Evolutionary conservation across 2,329 filamentous ascomycete species (phyloP).

Genomic region (Thielaviopsis punctulata): DNA sequence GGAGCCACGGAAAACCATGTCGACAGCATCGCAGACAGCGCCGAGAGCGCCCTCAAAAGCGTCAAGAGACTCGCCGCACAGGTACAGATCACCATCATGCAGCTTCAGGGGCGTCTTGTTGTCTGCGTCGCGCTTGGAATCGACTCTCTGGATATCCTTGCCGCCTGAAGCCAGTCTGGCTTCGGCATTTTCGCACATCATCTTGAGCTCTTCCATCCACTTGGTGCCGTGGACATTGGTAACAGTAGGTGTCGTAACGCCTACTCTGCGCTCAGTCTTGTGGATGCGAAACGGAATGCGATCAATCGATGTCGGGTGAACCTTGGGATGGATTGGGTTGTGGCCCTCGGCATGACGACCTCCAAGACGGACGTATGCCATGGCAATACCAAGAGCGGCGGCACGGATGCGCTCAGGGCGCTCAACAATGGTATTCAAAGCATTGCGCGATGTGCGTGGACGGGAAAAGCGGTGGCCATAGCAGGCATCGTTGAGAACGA

Average conservation of each 20-base stretch:
- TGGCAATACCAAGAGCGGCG: constrained; percentile 61
- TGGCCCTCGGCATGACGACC: constrained; percentile 57
- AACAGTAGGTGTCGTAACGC: constrained; percentile 59
- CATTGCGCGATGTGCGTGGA: constrained; percentile 54
- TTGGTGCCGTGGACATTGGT: constrained; percentile 79
- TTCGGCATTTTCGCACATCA: constrained; percentile 70
- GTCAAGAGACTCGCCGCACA: constrained; percentile 69
- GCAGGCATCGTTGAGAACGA: constrained; percentile 82
- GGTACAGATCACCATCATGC: constrained; percentile 80
- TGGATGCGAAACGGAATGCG: constrained; percentile 66
- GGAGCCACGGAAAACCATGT: constrained; percentile 51
- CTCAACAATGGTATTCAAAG: constrained; percentile 73
- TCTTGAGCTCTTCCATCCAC: constrained; percentile 85
- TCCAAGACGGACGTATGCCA: constrained; percentile 81
- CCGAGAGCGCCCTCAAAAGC: constrained; percentile 85
- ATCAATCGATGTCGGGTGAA: constrained; percentile 35
- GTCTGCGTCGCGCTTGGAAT: constrained; percentile 36
- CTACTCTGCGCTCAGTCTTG: constrained; percentile 56
- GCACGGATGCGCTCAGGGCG: constrained; percentile 82
- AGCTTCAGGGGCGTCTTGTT: constrained; percentile 35
- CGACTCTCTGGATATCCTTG: constrained; percentile 59
- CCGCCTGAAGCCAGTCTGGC: constrained; percentile 57
- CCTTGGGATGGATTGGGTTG: constrained; percentile 47
- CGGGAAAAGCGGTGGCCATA: constrained; percentile 87
- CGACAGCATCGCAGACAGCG: constrained; percentile 83